Conservation (phyloP, 2,329 filamentous ascomycete genomes). For the Penicillium crustosum region DNA sequence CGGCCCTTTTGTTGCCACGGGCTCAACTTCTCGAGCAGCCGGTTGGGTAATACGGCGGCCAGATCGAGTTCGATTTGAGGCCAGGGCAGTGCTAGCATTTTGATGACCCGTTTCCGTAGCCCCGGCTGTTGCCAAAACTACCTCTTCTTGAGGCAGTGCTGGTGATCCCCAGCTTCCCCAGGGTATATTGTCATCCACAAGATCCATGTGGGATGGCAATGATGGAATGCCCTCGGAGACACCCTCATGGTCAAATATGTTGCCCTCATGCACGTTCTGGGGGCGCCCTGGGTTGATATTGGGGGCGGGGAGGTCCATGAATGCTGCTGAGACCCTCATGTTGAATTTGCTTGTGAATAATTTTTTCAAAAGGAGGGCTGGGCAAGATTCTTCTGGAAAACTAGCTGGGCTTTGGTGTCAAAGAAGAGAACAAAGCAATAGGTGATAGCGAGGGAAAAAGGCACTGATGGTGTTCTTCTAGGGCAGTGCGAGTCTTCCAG, state of each 20-base stretch:
- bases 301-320: neutral
- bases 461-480: neutral
- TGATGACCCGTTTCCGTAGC: neutral
- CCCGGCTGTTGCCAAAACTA: neutral
- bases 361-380: neutral
- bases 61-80: conserved; percentile 10
- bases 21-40: neutral
- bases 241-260: conserved; percentile 4
- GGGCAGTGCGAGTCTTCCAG: neutral
- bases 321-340: conserved; percentile 1
- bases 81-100: neutral
- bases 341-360: neutral
- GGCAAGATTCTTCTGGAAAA: neutral
- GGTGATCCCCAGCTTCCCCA: neutral
- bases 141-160: neutral
- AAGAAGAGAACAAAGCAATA: neutral
- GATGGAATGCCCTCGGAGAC: neutral
- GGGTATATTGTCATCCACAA: neutral
- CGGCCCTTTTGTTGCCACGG: neutral
- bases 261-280: neutral
- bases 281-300: neutral
- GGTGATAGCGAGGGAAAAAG: neutral
- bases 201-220: neutral
- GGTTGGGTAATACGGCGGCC: conserved; percentile 3
- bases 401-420: neutral